These are phyloP conservation scores for Cladosporium halotolerans DNA, from an alignment of 2,329 filamentous ascomycete genomes.

Conservation along the genomic window DNA sequence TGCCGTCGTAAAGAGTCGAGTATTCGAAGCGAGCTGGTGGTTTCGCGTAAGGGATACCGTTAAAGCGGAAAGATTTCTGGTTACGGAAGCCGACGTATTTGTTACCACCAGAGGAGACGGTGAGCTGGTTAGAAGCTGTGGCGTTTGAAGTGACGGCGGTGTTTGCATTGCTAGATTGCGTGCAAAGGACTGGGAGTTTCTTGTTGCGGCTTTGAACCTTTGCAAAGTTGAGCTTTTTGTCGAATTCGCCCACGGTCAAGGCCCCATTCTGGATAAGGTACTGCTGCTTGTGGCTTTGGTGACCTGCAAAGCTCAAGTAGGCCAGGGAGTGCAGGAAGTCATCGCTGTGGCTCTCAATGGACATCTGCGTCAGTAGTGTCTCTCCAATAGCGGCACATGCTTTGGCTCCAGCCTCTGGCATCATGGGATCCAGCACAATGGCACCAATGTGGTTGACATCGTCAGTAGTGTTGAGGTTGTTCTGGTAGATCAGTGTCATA, in stretches of 20 bases:
- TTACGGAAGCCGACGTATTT: conserved; percentile 47
- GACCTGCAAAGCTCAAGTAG: conserved; percentile 40
- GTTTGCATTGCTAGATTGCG: conserved; percentile 39
- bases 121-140: conserved; percentile 34
- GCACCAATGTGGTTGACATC: conserved; percentile 48
- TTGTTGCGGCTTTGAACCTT: conserved; percentile 24
- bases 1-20: conserved; percentile 41
- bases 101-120: conserved; percentile 38
- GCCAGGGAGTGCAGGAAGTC: conserved; percentile 43
- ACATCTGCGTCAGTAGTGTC: conserved; percentile 37
- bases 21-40: conserved; percentile 40
- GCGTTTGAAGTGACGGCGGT: conserved; percentile 29
- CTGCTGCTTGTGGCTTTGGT: conserved; percentile 30
- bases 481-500: conserved; percentile 48
- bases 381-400: conserved; percentile 47
- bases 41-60: conserved; percentile 42
- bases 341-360: conserved; percentile 37
- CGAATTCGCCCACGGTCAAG: conserved; percentile 27
- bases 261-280: conserved; percentile 40
- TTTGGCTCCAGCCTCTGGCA: conserved; percentile 32
- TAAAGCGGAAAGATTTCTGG: conserved; percentile 46
- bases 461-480: conserved; percentile 50
- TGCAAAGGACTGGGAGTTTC: conserved; percentile 45
- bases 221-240: conserved; percentile 31
- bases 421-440: conserved; percentile 42